Evolutionary conservation across 1,139 yeast genomes (phyloP), one percentile per base, ranked within the genome.

Genomic region (Sugiyamaella sp.): DNA sequence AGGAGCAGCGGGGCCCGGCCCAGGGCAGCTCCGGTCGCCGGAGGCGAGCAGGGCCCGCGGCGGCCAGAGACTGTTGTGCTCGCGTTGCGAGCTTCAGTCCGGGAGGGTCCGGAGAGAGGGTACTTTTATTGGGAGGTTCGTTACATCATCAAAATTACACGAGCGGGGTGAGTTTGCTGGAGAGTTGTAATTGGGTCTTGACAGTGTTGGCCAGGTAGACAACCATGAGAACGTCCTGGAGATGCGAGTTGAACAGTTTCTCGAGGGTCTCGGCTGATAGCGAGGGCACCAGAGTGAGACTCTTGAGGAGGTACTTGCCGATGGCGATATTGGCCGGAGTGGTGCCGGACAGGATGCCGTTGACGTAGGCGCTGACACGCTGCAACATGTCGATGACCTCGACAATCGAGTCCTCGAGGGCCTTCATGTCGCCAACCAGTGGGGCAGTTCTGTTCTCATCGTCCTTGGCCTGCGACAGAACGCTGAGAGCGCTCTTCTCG

Each of bases 161-260:
- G 51, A 76, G 67, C 49, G 84, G 80, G 51, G 93, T 84, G 67
- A 88, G 79, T 70, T 87, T 82, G 46, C 90, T 85, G 66, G 90
- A 83, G 66, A 86, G 78, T 67, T 86, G 93, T 61, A 88, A 80
- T 74, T 89, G 97, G 60, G 90, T 88, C 74, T 86, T 87, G 64
- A 89, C 85, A 51, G 95, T 89, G 66, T 86, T 84, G 57, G 96
- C 86, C 73, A 89, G 79, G 69, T 85, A 87, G 66, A 88, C 95
- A 61, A 89, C 81, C 85, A 89, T 84, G 60, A 87, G 79, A 43
- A 89, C 85, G 67, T 89, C 96, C 71, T 88, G 91, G 68, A 85
- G 77, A 70, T 88, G 91, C 53, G 82, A 79, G 66, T 81, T 82
- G 78, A 89, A 84, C 60, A 84, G 79, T 61, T 76, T 74, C 65